Evolutionary conservation across 768 basidiomycete species (phyloP), one percentile per base, ranked within the genome.

Genomic region (Solioccasus polychromus): DNA sequence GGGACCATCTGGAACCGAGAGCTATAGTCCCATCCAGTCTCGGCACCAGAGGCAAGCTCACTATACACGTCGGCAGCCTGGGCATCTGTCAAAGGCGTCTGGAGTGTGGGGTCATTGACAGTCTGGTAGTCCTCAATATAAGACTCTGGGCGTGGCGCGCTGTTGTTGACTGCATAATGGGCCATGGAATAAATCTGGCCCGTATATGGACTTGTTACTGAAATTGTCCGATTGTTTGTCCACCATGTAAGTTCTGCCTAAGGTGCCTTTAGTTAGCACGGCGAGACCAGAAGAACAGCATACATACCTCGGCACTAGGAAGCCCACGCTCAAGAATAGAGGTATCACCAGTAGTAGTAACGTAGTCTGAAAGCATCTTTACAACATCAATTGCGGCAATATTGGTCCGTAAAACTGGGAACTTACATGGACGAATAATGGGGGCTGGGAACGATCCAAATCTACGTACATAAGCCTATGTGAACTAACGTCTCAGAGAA

Each of bases 371-470:
- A 22, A 97, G 71, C 92, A 97, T 96, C 85, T 92, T 54, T 18
- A 36, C 15, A 8, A 30, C 14, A 8, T 58, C 22, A 34, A 26
- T 4, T 18, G 6, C 8, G 31, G 26, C 8, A 23, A 12, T 26
- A n/a, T 18, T 3, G 4, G 34, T 3, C 2, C 5, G n/a, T n/a
- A 20, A 10, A 4, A 15, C 24, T 24, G 5, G 11, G 4, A 37
- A 59, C 75, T 44, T 47, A 86, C 88, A 57, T 83, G 83, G 44
- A 88, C 80, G 69, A 95, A 95, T 24, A 95, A 60, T 4, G 93
- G 93, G 12, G 92, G 92, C 59, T 95, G 92, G n/a, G 91, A 94
- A 46, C 94, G 80, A 57, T 94, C 77, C 51, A 95, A 65, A 66
- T 95, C 85, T 88, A 35, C 19, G 15, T 18, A 44, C 28, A 20